phyloP scores from a whole-genome alignment of 495 filamentous ascomycete genomes.

The Achaetomiella virescens region DNA sequence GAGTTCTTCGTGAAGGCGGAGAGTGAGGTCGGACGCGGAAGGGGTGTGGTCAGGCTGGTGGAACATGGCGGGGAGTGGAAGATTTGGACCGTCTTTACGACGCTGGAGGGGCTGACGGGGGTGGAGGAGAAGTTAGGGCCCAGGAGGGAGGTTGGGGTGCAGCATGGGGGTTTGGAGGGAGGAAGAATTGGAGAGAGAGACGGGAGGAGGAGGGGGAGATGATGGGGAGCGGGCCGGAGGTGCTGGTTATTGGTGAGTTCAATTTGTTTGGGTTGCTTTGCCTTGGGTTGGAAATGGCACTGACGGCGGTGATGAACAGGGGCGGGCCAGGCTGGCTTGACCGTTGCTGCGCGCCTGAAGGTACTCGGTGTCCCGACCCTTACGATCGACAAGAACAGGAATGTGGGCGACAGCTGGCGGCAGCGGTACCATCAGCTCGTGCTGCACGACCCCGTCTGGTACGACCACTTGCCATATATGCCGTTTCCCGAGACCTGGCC shows the following conservation, averaged over 20 bases:
- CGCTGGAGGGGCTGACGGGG: conserved; percentile 46
- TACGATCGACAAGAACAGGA: conserved; percentile 58
- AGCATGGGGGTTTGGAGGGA: conserved; percentile 38
- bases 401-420: conserved; percentile 74
- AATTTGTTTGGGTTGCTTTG: not conserved
- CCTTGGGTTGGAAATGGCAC: not conserved
- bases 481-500: conserved; percentile 64
- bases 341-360: conserved; percentile 62
- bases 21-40: conserved; percentile 46
- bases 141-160: conserved; percentile 46
- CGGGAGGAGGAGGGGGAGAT: conserved; percentile 53
- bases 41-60: conserved; percentile 51
- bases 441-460: conserved; percentile 72
- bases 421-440: conserved; percentile 58
- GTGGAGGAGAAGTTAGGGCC: conserved; percentile 46
- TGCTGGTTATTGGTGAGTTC: conserved; percentile 59
- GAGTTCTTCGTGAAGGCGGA: conserved; percentile 47
- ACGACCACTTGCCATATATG: conserved; percentile 69
- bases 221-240: conserved; percentile 50
- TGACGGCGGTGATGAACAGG: conserved; percentile 29
- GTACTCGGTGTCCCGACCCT: conserved; percentile 60
- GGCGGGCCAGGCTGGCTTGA: conserved; percentile 54
- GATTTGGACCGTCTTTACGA: conserved; percentile 59
- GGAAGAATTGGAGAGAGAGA: conserved; percentile 61
- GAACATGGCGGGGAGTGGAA: conserved; percentile 49